A percentile compares a stretch with the other conserved stretches of the same genome.
Conservation (phyloP, 345 rosid genomes). For the Iberis pinnata region DNA sequence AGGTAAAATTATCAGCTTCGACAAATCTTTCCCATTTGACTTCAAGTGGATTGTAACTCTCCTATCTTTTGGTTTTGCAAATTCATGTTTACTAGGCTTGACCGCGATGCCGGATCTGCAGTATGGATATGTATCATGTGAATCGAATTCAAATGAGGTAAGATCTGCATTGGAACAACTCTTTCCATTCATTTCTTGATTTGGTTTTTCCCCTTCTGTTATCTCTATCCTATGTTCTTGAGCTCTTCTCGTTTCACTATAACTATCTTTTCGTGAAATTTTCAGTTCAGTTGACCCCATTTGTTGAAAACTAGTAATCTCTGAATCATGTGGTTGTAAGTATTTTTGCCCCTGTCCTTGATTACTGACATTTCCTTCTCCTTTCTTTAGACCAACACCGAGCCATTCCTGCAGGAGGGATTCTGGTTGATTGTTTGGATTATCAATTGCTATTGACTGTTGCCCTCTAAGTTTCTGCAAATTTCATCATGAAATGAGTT, state of each 20-base stretch:
- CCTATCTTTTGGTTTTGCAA: conserved; percentile 29
- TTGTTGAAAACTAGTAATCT: neutral
- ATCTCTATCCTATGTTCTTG: conserved; percentile 56
- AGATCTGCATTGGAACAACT: conserved; percentile 25
- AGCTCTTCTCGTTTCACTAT: conserved; percentile 32
- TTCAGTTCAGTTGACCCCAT: neutral
- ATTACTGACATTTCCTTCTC: conserved; percentile 20
- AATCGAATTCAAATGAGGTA: conserved; percentile 18
- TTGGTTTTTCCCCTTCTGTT: conserved; percentile 30
- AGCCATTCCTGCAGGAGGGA: conserved; percentile 32
- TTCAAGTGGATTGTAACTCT: conserved; percentile 77
- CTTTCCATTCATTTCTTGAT: conserved; percentile 28
- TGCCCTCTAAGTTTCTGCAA: conserved; percentile 52
- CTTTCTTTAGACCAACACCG: conserved; percentile 34
- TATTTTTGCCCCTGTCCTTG: conserved; percentile 28
- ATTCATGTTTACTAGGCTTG: conserved; percentile 12
- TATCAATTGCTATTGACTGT: conserved; percentile 36
- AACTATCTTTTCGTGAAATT: neutral
- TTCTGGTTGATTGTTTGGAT: conserved; percentile 31
- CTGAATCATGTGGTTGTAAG: conserved; percentile 11
- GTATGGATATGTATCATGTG: conserved; percentile 24
- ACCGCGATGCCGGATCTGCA: conserved; percentile 23
- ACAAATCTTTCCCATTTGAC: conserved; percentile 28
- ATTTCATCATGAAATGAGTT: conserved; percentile 14
- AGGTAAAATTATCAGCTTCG: conserved; percentile 73